Conservation (phyloP, 306 rosid species). For the Cicer pinnatifidum region DNA sequence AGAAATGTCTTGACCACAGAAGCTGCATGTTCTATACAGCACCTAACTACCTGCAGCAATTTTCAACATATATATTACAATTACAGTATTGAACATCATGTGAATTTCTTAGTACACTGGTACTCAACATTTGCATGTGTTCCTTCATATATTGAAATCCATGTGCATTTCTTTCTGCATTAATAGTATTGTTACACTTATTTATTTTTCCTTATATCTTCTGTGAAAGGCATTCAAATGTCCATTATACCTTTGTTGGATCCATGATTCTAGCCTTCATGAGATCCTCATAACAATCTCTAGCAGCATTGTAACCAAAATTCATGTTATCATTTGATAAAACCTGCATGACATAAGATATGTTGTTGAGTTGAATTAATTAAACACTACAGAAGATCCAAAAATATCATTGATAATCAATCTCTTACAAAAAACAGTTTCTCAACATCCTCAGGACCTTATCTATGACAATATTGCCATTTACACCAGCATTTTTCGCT, state of each 20-base stretch:
- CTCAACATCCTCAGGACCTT: constrained; percentile 63
- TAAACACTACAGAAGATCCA: constrained; percentile 19
- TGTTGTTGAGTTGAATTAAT: constrained; percentile 19
- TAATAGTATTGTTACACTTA: too few relatives aligned
- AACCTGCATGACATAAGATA: constrained; percentile 57
- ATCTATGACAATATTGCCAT: constrained; percentile 80
- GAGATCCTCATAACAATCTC: constrained; percentile 77
- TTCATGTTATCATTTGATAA: constrained; percentile 54
- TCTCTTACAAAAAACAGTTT: constrained; percentile 41
- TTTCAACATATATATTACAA: constrained; percentile 9
- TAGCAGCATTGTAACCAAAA: constrained; percentile 89
- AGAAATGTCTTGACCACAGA: constrained; percentile 83
- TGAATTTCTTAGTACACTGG: not conserved
- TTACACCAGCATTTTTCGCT: constrained; percentile 91
- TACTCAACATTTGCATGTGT: too few relatives aligned
- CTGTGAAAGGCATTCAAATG: constrained; percentile 32
- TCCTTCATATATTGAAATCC: too few relatives aligned
- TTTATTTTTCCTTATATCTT: not conserved
- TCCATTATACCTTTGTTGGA: constrained; percentile 71
- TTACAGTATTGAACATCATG: not conserved
- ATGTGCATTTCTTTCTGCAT: too few relatives aligned
- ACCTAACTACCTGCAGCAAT: constrained; percentile 77
- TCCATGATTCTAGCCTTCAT: constrained; percentile 88
- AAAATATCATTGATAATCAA: constrained; percentile 24
- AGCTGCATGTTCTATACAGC: constrained; percentile 91